Evolutionary conservation across 352 stramenopile species (phyloP).

Genomic region (Phytophthora macrochlamydospora): DNA sequence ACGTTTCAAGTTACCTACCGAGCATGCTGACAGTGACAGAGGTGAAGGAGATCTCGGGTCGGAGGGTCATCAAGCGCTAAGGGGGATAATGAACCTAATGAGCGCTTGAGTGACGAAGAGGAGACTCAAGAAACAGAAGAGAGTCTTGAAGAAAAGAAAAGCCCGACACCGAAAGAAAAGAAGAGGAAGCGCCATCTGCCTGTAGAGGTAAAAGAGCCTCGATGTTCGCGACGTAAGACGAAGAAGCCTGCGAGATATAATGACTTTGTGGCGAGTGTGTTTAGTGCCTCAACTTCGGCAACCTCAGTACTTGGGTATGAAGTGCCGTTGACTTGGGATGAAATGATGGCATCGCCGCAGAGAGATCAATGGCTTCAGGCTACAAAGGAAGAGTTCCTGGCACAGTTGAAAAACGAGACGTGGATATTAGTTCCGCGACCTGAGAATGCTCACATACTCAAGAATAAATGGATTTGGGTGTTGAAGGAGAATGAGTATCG

Average conservation of each 20-base stretch:
- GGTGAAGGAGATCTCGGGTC: background rate
- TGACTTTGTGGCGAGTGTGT: constrained; percentile 4
- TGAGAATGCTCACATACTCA: constrained; percentile 13
- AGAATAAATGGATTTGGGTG: constrained; percentile 12
- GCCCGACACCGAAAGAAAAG: background rate
- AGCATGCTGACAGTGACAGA: no score
- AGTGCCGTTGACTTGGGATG: constrained; percentile 8
- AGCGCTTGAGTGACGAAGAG: background rate
- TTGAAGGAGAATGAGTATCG: constrained; percentile 15
- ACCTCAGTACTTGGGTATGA: constrained; percentile 2
- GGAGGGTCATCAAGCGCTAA: background rate
- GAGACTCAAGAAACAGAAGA: constrained; percentile 7
- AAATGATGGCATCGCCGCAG: constrained; percentile 13
- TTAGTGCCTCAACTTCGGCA: constrained; percentile 13
- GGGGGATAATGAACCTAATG: background rate
- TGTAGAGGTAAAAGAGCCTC: constrained; percentile 11
- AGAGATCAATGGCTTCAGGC: constrained; percentile 5
- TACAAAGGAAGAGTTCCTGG: constrained; percentile 12
- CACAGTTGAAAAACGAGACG: constrained; percentile 14
- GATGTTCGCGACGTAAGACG: background rate
- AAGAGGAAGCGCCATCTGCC: constrained; percentile 6
- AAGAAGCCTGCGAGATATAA: constrained; percentile 9
- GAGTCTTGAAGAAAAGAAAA: constrained; percentile 18
- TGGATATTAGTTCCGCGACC: constrained; percentile 11
- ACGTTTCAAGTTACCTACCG: no score